These are phyloP conservation scores for Nephelium lappaceum DNA, from an alignment of 345 rosid genomes.

Conservation along the genomic window DNA sequence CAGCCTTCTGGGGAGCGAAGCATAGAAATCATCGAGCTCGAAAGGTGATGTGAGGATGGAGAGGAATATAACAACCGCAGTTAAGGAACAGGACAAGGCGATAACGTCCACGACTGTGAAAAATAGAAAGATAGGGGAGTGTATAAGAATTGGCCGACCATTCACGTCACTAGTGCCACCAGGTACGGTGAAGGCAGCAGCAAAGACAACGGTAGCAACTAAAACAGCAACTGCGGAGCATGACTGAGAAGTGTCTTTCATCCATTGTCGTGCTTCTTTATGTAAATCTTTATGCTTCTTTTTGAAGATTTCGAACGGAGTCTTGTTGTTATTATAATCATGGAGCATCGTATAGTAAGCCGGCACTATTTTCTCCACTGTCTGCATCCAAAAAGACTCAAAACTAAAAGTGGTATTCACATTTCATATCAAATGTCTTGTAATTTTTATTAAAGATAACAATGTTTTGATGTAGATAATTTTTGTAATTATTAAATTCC, in stretches of 20 bases:
- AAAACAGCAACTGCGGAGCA: constrained; percentile 32
- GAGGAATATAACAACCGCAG: constrained; percentile 34
- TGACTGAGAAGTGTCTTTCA: constrained; percentile 25
- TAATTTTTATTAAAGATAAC: too few relatives aligned
- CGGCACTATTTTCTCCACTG: not conserved
- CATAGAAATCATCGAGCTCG: constrained; percentile 12
- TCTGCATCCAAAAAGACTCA: not conserved
- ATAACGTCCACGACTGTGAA: constrained; percentile 28
- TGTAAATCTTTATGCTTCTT: not conserved
- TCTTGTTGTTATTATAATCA: not conserved
- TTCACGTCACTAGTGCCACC: not conserved
- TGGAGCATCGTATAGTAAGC: not conserved
- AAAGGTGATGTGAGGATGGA: constrained; percentile 30
- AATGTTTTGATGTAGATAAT: too few relatives aligned
- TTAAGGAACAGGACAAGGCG: constrained; percentile 26
- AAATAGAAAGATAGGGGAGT: constrained; percentile 10
- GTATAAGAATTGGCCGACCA: constrained; percentile 22
- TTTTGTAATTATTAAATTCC: too few relatives aligned
- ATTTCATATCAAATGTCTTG: too few relatives aligned
- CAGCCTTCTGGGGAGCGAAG: constrained; percentile 21
- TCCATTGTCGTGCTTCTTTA: not conserved
- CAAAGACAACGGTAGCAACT: not conserved
- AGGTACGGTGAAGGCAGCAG: not conserved
- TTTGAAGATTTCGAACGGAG: not conserved
- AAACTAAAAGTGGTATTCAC: too few relatives aligned